Evolutionary conservation across 2,329 filamentous ascomycete species (phyloP).

Genomic region (Seiridium cupressi): DNA sequence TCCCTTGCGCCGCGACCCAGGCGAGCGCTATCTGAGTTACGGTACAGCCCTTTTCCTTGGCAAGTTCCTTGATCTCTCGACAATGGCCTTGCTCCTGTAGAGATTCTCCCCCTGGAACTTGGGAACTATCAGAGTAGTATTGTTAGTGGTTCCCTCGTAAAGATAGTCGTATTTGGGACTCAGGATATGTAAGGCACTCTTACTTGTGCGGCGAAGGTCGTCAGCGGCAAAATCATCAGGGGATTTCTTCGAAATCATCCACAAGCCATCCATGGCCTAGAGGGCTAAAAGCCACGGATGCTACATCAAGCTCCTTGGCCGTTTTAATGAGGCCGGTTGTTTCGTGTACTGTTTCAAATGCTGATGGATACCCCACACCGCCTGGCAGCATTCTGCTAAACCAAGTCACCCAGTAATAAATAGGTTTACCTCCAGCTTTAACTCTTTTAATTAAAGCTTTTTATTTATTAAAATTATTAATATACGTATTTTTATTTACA

Average conservation of each 20-base stretch:
- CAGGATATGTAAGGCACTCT: slow-evolving; percentile 9
- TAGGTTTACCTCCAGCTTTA: no score
- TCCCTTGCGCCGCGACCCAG: slow-evolving; percentile 28
- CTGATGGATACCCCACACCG: no score
- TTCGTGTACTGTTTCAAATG: slow-evolving; percentile 49
- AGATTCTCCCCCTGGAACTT: slow-evolving; percentile 43
- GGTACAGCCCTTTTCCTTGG: slow-evolving; percentile 29
- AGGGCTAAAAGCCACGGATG: slow-evolving; percentile 39
- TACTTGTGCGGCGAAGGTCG: slow-evolving; percentile 38
- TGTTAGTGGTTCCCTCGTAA: slow-evolving; percentile 16
- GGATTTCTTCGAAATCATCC: slow-evolving; percentile 36
- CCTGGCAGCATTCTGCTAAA: no score
- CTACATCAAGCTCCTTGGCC: slow-evolving; percentile 44
- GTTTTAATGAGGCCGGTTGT: slow-evolving; percentile 39
- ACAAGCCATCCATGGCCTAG: slow-evolving; percentile 45
- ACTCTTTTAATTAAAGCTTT: no score
- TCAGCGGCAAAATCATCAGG: slow-evolving; percentile 43
- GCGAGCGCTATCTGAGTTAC: slow-evolving; percentile 32
- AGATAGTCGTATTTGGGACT: no score
- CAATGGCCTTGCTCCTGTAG: slow-evolving; percentile 39
- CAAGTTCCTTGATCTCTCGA: slow-evolving; percentile 40
- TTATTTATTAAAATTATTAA: no score
- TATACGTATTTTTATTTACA: no score
- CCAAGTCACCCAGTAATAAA: no score
- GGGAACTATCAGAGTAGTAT: slow-evolving; percentile 15